These are phyloP conservation scores for Mycena indigotica DNA, from an alignment of 768 basidiomycete species.

Conservation along the genomic window DNA sequence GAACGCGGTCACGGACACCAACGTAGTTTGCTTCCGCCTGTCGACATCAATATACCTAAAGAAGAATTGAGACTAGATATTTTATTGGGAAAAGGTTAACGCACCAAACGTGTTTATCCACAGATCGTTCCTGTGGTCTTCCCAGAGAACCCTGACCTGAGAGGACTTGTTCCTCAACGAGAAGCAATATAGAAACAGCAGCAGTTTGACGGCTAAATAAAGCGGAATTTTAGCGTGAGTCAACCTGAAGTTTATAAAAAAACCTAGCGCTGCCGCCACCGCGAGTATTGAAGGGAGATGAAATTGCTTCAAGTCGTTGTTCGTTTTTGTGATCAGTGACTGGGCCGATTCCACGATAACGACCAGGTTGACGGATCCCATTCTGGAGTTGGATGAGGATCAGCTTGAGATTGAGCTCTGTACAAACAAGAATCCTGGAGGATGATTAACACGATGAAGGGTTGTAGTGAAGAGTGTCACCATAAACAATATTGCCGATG, in stretches of 20 bases:
- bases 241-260: conserved; percentile 3
- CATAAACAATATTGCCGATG: conserved; percentile 87
- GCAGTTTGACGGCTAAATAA: conserved; percentile 71
- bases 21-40: conserved; percentile 72
- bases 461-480: conserved; percentile 32
- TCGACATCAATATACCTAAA: conserved; percentile 79
- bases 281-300: conserved; percentile 83
- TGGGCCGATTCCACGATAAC: conserved; percentile 87
- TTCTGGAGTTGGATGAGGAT: conserved; percentile 45
- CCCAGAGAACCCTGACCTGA: conserved; percentile 95
- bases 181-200: conserved; percentile 86
- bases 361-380: conserved; percentile 90
- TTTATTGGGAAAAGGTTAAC: conserved; percentile 17
- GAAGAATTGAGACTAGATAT: conserved; percentile 12
- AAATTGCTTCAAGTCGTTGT: conserved; percentile 58
- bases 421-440: background rate
- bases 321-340: conserved; percentile 60
- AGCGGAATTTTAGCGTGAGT: conserved; percentile 1
- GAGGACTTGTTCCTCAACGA: conserved; percentile 79
- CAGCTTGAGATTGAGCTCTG: background rate
- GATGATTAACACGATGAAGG: background rate
- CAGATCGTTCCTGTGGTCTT: conserved; percentile 94
- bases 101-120: conserved; percentile 79
- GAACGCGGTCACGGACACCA: conserved; percentile 68
- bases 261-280: conserved; percentile 82